A percentile compares a stretch with the other conserved stretches of the same genome.
Conservation (phyloP, 2,329 filamentous ascomycete species). For the Fusarium veterinarium region DNA sequence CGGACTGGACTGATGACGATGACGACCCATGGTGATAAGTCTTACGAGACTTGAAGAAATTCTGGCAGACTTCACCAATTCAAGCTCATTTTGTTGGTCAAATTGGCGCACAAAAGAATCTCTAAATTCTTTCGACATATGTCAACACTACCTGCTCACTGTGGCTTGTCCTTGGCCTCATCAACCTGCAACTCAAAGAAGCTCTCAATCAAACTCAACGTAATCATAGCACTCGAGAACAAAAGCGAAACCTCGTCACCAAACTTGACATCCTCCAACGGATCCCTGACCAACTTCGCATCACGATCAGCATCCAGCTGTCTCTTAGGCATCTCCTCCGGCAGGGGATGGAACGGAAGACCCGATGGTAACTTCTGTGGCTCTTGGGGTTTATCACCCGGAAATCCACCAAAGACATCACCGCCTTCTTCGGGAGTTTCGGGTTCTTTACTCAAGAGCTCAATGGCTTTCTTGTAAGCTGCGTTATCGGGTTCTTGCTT, state of each 20-base stretch:
- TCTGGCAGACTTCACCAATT: background rate
- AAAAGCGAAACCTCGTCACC: background rate
- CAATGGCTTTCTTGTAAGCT: background rate
- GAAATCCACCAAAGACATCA: background rate
- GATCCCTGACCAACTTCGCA: background rate
- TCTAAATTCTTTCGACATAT: accelerated
- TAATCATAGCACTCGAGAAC: conserved; percentile 8
- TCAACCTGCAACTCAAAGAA: background rate
- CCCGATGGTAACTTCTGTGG: conserved; percentile 5
- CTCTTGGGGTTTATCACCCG: background rate
- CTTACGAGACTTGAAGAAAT: background rate
- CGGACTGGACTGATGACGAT: background rate
- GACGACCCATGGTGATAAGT: background rate
- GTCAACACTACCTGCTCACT: background rate
- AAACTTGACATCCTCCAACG: background rate
- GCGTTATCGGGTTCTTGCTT: background rate
- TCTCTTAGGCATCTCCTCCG: conserved; percentile 20
- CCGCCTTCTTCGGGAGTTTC: background rate
- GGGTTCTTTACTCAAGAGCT: background rate
- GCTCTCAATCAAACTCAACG: conserved; percentile 13
- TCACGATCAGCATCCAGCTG: background rate
- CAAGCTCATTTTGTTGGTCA: no score
- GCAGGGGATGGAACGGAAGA: conserved; percentile 5
- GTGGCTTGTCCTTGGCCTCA: background rate
- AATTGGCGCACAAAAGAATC: no score